phyloP scores from a whole-genome alignment of 495 filamentous ascomycete genomes.

The Apodospora peruviana region DNA sequence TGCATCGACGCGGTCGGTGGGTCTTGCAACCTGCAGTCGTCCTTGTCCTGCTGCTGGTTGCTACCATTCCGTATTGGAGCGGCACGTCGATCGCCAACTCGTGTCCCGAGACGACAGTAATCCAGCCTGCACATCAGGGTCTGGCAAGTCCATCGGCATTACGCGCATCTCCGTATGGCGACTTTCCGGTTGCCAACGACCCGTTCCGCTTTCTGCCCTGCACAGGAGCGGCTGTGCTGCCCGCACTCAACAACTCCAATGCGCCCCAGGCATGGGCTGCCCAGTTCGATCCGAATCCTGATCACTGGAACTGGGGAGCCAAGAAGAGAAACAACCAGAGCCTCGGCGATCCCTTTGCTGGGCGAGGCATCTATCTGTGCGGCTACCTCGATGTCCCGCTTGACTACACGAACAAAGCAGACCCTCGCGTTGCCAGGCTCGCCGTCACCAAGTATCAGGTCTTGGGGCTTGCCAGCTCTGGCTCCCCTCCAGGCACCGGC shows the following conservation, averaged over 20 bases:
- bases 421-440: conserved; percentile 35
- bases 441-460: conserved; percentile 40
- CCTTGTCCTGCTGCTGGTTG: background rate
- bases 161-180: conserved; percentile 24
- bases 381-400: conserved; percentile 40
- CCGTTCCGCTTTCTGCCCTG: conserved; percentile 38
- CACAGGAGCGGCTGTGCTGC: conserved; percentile 28
- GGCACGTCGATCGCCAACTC: background rate
- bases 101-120: background rate
- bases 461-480: conserved; percentile 29
- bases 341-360: conserved; percentile 18
- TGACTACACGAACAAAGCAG: conserved; percentile 37
- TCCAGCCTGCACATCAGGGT: background rate
- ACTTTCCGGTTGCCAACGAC: conserved; percentile 29
- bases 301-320: conserved; percentile 37
- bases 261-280: conserved; percentile 27
- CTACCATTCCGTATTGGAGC: background rate
- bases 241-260: conserved; percentile 26
- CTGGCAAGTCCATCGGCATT: background rate
- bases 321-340: conserved; percentile 1
- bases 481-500: conserved; percentile 12
- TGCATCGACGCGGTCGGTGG: background rate
- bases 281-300: conserved; percentile 35
- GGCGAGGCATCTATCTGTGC: conserved; percentile 36
- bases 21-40: background rate